Conservation (phyloP, 331 rosid genomes). For the Arachis monticola region DNA sequence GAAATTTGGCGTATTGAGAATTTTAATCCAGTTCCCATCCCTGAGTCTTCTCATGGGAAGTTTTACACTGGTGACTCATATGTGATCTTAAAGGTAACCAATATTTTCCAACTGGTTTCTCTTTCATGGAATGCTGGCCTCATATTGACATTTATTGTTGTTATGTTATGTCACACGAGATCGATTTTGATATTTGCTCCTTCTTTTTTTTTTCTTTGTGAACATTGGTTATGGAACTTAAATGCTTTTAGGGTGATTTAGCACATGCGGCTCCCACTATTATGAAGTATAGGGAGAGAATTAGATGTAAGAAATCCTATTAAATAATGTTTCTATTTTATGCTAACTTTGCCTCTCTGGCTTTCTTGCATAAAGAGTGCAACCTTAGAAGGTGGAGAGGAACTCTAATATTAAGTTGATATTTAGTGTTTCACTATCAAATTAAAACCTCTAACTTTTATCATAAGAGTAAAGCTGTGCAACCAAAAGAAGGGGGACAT, state of each 20-base stretch:
- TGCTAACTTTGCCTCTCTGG: neutral
- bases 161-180: conserved; percentile 18
- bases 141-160: conserved; percentile 15
- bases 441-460: neutral
- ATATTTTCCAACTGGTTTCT: conserved; percentile 30
- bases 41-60: conserved; percentile 75
- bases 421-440: neutral
- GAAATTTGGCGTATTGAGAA: conserved; percentile 99
- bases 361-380: neutral
- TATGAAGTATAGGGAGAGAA: neutral
- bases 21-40: conserved; percentile 72
- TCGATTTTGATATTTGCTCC: neutral
- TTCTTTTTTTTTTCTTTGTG: conserved; percentile 6
- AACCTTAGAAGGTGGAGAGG: neutral
- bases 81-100: conserved; percentile 79
- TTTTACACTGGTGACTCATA: conserved; percentile 94
- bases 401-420: neutral
- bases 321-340: neutral
- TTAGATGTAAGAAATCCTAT: neutral
- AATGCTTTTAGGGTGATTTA: conserved; percentile 9
- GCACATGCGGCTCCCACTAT: conserved; percentile 6
- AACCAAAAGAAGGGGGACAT: neutral
- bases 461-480: neutral
- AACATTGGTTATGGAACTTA: conserved; percentile 23
- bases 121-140: conserved; percentile 34